A percentile compares a stretch with the other conserved stretches of the same genome.
Conservation (phyloP, 2,329 filamentous ascomycete genomes). For the Monilinia fructigena region DNA sequence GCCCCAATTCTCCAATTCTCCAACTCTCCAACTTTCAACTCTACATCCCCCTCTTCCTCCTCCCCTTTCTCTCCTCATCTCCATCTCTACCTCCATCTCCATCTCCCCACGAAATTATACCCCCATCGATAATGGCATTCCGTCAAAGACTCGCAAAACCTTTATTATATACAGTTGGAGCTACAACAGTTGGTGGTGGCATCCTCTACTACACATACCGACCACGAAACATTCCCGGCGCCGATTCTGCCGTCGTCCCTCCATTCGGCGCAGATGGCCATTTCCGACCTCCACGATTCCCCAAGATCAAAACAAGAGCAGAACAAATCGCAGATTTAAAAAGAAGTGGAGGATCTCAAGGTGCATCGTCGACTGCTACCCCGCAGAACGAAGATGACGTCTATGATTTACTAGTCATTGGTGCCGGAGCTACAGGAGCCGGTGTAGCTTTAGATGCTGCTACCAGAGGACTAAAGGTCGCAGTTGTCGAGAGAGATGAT, state of each 20-base stretch:
- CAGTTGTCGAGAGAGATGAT: slow-evolving; percentile 70
- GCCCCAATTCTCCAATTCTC: neutral
- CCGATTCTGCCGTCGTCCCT: slow-evolving; percentile 65
- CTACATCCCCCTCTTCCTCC: slow-evolving; percentile 7
- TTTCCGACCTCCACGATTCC: slow-evolving; percentile 56
- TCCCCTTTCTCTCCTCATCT: slow-evolving; percentile 30
- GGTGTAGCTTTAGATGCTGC: slow-evolving; percentile 72
- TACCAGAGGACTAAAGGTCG: slow-evolving; percentile 69
- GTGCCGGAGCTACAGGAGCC: slow-evolving; percentile 68
- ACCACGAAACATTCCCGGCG: slow-evolving; percentile 69
- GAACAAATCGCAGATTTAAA: slow-evolving; percentile 53
- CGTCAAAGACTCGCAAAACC: slow-evolving; percentile 48
- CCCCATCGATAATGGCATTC: slow-evolving; percentile 39
- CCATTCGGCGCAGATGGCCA: slow-evolving; percentile 68
- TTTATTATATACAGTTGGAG: slow-evolving; percentile 52
- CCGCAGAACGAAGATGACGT: slow-evolving; percentile 45
- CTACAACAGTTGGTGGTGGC: slow-evolving; percentile 47
- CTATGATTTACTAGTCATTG: slow-evolving; percentile 70
- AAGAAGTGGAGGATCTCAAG: slow-evolving; percentile 49
- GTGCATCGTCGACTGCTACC: slow-evolving; percentile 38
- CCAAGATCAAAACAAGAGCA: slow-evolving; percentile 48
- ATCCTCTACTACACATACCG: slow-evolving; percentile 59
- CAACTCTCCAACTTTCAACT: neutral
- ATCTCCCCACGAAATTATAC: slow-evolving; percentile 16
- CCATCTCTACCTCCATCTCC: slow-evolving; percentile 19